These are phyloP conservation scores for Ustilago hordei DNA, from an alignment of 1,284 basidiomycete genomes.

Conservation along the genomic window DNA sequence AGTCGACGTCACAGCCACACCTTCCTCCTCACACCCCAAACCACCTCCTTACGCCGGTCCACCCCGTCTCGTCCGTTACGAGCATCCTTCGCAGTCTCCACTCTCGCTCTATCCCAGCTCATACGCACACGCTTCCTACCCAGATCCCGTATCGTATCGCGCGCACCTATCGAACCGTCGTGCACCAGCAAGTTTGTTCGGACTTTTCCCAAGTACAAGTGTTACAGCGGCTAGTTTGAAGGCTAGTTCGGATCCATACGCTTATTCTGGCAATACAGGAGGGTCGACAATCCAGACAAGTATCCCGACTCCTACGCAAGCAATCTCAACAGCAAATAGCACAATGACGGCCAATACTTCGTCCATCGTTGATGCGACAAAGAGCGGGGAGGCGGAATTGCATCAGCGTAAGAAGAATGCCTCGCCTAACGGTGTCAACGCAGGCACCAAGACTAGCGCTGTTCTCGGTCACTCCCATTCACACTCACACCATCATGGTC, in stretches of 20 bases:
- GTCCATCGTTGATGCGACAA: constrained; percentile 29
- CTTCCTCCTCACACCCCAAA: constrained; percentile 27
- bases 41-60: constrained; percentile 46
- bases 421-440: neutral
- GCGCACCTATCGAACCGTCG: constrained; percentile 42
- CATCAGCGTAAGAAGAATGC: constrained; percentile 24
- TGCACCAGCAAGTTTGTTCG: constrained; percentile 50
- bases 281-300: constrained; percentile 16
- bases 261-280: constrained; percentile 8
- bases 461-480: constrained; percentile 27
- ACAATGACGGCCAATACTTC: constrained; percentile 23
- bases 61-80: constrained; percentile 50
- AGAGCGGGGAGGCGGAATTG: constrained; percentile 25
- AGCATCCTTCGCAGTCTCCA: constrained; percentile 16
- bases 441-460: constrained; percentile 11
- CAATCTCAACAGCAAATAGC: neutral
- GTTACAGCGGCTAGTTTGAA: constrained; percentile 39
- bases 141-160: constrained; percentile 34
- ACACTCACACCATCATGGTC: constrained; percentile 38
- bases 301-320: constrained; percentile 1
- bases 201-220: constrained; percentile 40
- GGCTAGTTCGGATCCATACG: constrained; percentile 25
- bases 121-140: constrained; percentile 47
- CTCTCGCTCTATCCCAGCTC: constrained; percentile 35
- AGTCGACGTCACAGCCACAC: neutral